phyloP scores from a whole-genome alignment of 164 flowering plant species.

The Magnolia kwangsiensis region DNA sequence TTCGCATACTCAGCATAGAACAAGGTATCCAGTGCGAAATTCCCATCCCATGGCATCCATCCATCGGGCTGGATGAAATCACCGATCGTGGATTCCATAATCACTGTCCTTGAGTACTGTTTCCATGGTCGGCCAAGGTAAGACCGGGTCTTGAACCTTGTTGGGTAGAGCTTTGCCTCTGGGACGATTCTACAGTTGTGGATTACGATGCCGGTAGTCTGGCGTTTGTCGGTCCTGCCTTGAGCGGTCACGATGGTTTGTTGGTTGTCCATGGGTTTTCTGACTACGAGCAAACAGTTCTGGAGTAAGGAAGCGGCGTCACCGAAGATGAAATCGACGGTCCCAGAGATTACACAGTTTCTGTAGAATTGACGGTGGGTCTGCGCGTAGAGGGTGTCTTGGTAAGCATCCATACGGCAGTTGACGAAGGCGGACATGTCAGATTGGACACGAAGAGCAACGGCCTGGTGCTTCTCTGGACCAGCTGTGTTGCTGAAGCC shows the following conservation, averaged over 20 bases:
- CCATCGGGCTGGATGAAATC: conserved; percentile 51
- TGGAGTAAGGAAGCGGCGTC: conserved; percentile 39
- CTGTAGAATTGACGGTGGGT: conserved; percentile 49
- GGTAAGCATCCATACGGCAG: conserved; percentile 59
- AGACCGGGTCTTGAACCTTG: conserved; percentile 24
- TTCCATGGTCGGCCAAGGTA: conserved; percentile 68
- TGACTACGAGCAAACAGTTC: conserved; percentile 38
- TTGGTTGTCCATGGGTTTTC: conserved; percentile 47
- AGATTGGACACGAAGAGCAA: conserved; percentile 42
- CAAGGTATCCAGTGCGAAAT: conserved; percentile 35
- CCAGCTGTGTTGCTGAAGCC: conserved; percentile 68
- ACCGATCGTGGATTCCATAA: conserved; percentile 44
- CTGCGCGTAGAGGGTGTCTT: conserved; percentile 53
- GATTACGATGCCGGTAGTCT: conserved; percentile 40
- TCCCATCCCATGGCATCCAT: conserved; percentile 44
- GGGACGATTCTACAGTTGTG: conserved; percentile 56
- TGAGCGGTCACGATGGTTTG: conserved; percentile 47
- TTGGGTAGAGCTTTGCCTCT: conserved; percentile 27
- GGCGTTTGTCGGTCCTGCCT: conserved; percentile 26
- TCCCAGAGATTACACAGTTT: conserved; percentile 58
- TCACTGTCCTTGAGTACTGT: conserved; percentile 37
- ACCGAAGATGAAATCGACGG: conserved; percentile 63
- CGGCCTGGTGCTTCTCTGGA: conserved; percentile 60
- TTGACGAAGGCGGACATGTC: conserved; percentile 47
- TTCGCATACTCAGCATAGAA: conserved; percentile 48